Evolutionary conservation across 257 asterid genomes (phyloP).

Genomic region (Jaltomata sinuosa): DNA sequence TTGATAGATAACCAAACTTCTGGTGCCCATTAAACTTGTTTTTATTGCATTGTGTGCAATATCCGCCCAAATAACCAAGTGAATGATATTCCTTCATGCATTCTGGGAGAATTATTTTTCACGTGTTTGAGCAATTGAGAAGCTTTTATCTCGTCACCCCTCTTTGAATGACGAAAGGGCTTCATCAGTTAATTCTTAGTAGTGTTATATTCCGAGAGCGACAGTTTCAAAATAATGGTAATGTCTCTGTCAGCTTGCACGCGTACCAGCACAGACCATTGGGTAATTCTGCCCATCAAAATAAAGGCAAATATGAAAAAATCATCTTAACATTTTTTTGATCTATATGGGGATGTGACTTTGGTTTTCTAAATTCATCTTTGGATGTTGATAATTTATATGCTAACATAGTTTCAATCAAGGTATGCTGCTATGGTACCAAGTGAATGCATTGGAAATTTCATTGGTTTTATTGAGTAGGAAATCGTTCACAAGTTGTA

Average conservation of each 20-base stretch:
- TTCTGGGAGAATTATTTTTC: neutral
- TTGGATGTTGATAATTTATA: neutral
- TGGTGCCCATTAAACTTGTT: neutral
- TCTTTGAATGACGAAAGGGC: neutral
- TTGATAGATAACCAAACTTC: neutral
- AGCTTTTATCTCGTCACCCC: neutral
- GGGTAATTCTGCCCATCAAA: neutral
- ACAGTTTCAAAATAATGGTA: neutral
- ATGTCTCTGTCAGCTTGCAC: neutral
- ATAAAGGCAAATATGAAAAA: neutral
- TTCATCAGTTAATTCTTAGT: neutral
- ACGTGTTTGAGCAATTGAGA: neutral
- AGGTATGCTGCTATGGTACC: neutral
- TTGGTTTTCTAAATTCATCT: neutral
- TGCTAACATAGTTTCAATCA: too few species aligned
- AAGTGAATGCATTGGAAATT: neutral
- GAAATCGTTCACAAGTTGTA: neutral
- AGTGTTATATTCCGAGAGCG: neutral
- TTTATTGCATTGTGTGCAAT: neutral
- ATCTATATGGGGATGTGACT: neutral
- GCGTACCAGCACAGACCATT: too few species aligned
- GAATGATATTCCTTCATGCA: neutral
- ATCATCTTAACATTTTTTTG: neutral
- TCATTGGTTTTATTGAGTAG: neutral
- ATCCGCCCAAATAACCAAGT: neutral